Conservation (phyloP, 495 filamentous ascomycete species). For the Aspergillus cristatus region DNA sequence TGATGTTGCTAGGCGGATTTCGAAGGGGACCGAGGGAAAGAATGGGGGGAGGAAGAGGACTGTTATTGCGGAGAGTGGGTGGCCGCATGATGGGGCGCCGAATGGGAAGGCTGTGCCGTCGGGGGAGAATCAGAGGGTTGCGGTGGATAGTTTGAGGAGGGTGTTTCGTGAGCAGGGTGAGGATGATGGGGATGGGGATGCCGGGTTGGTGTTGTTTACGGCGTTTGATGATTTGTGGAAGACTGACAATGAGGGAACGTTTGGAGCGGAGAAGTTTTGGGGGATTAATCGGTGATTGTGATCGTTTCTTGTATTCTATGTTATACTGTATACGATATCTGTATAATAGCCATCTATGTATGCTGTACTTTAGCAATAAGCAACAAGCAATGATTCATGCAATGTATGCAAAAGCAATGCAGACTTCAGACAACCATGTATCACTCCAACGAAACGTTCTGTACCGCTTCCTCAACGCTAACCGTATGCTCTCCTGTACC, state of each 20-base stretch:
- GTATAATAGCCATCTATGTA: too few relatives aligned
- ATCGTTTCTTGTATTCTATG: too few relatives aligned
- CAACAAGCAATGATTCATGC: too few relatives aligned
- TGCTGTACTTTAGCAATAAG: too few relatives aligned
- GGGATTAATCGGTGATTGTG: slow-evolving; percentile 36
- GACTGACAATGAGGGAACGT: slow-evolving; percentile 50
- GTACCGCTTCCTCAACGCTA: slow-evolving; percentile 32
- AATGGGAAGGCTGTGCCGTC: slow-evolving; percentile 60
- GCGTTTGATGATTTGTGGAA: slow-evolving; percentile 78
- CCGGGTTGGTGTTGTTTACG: slow-evolving; percentile 58
- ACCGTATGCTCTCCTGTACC: slow-evolving; percentile 6
- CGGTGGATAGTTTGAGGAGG: slow-evolving; percentile 51
- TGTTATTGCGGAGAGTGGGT: slow-evolving; percentile 72
- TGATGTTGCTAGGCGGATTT: slow-evolving; percentile 43
- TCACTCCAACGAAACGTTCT: slow-evolving; percentile 21
- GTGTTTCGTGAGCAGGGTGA: slow-evolving; percentile 33
- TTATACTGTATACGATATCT: too few relatives aligned
- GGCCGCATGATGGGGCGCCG: slow-evolving; percentile 56
- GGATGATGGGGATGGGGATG: slow-evolving; percentile 22
- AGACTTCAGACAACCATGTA: not conserved
- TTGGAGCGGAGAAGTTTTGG: slow-evolving; percentile 66
- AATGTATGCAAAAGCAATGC: not conserved
- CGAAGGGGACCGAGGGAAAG: not conserved
- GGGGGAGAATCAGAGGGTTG: slow-evolving; percentile 49
- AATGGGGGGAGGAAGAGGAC: slow-evolving; percentile 40